Evolutionary conservation across 306 rosid genomes (phyloP).

Genomic region (Rubus idaeus): DNA sequence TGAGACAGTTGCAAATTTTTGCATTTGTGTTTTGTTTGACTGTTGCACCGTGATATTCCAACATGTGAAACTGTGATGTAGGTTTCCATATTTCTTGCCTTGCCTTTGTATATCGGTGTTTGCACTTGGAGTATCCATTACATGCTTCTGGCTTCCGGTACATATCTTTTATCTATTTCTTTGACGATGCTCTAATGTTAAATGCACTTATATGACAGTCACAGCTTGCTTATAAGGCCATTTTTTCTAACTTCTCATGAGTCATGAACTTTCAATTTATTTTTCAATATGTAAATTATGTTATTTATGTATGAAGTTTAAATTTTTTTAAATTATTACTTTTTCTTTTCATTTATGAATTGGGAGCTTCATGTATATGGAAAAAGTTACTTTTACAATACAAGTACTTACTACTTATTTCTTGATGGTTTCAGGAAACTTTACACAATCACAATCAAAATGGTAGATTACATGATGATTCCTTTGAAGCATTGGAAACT

Average conservation of each 20-base stretch:
- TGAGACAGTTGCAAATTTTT: neutral
- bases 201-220: neutral
- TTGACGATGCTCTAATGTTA: neutral
- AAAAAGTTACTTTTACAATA: no score
- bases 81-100: conserved; percentile 61
- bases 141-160: conserved; percentile 55
- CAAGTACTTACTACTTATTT: neutral
- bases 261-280: neutral
- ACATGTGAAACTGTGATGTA: conserved; percentile 22
- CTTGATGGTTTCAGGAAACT: conserved; percentile 58
- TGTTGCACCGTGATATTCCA: neutral
- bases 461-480: neutral
- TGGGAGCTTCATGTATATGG: no score
- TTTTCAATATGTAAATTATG: neutral
- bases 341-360: no score
- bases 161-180: neutral
- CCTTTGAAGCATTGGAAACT: conserved; percentile 47
- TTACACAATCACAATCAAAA: conserved; percentile 53
- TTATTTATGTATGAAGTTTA: neutral
- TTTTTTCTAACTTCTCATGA: neutral
- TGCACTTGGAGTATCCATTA: conserved; percentile 28
- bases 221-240: neutral
- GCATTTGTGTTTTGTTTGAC: neutral
- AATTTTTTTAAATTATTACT: neutral
- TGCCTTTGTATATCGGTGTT: conserved; percentile 40